Conservation (phyloP, 805 yeast genomes). For the Soucietia sequanensis region DNA sequence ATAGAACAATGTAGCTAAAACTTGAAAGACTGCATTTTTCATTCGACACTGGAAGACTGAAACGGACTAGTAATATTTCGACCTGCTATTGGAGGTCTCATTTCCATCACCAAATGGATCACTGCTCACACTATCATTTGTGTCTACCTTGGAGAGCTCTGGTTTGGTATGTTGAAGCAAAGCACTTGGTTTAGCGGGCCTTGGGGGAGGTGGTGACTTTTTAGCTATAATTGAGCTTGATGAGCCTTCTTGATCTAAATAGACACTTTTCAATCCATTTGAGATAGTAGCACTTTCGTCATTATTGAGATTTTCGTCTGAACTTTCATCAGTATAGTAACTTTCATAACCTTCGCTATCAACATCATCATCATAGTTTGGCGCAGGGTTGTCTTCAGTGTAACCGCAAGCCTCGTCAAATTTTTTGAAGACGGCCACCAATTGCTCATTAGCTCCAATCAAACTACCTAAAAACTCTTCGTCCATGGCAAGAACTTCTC, state of each 20-base stretch:
- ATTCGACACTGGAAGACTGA: too few relatives aligned
- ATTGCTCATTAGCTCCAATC: slow-evolving; percentile 86
- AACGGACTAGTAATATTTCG: slow-evolving; percentile 18
- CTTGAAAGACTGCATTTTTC: too few relatives aligned
- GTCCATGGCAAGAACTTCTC: slow-evolving; percentile 36
- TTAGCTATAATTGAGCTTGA: slow-evolving; percentile 3
- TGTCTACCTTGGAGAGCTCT: slow-evolving; percentile 17
- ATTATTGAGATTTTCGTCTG: slow-evolving; percentile 36
- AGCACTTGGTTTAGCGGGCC: slow-evolving; percentile 23
- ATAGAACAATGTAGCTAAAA: not conserved
- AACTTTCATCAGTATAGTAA: slow-evolving; percentile 39
- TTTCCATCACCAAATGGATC: slow-evolving; percentile 42
- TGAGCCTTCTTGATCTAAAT: slow-evolving; percentile 3
- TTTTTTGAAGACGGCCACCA: slow-evolving; percentile 67
- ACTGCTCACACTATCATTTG: slow-evolving; percentile 25
- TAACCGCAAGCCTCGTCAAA: slow-evolving; percentile 59
- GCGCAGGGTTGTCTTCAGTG: slow-evolving; percentile 39
- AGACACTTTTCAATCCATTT: slow-evolving; percentile 6
- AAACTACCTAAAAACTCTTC: slow-evolving; percentile 88
- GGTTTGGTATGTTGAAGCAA: slow-evolving; percentile 9
- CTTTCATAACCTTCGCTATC: slow-evolving; percentile 31
- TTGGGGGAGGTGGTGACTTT: slow-evolving; percentile 25
- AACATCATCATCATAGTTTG: slow-evolving; percentile 25
- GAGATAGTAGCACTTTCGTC: slow-evolving; percentile 20
- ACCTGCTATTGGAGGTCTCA: slow-evolving; percentile 13